These are phyloP conservation scores for Suillus cothurnatus DNA, from an alignment of 768 basidiomycete genomes.

Conservation along the genomic window DNA sequence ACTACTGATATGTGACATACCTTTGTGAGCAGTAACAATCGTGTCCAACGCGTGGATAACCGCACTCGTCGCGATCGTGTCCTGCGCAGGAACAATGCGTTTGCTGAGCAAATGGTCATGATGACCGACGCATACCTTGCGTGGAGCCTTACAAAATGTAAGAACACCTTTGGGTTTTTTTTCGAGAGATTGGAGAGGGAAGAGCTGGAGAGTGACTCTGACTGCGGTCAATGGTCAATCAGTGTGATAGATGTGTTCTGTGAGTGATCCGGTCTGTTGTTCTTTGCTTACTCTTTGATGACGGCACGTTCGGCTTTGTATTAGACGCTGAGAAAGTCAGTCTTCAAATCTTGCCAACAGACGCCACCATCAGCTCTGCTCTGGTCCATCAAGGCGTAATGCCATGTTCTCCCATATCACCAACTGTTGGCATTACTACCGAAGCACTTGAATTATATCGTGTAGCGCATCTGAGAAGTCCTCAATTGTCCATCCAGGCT, in stretches of 20 bases:
- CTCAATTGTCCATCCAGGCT: neutral
- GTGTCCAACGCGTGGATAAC: neutral
- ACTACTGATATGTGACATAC: neutral
- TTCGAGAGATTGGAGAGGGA: neutral
- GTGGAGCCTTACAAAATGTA: constrained; percentile 1
- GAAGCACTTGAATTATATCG: neutral
- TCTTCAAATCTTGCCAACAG: neutral
- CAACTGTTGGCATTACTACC: neutral
- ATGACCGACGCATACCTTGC: constrained; percentile 7
- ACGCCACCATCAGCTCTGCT: neutral
- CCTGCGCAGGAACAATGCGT: neutral
- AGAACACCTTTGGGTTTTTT: neutral
- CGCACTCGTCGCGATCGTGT: constrained; percentile 1
- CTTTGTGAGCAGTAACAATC: neutral
- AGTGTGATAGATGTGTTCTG: constrained; percentile 5
- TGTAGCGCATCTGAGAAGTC: neutral
- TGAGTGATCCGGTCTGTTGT: constrained; percentile 10
- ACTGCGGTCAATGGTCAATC: neutral
- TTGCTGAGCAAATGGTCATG: constrained; percentile 1
- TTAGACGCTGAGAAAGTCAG: neutral
- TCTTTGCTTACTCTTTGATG: neutral
- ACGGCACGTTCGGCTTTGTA: neutral
- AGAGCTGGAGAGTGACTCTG: neutral
- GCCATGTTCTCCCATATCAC: neutral
- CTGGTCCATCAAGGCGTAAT: neutral